Base-by-base conservation (phyloP, 345 rosid genomes). In the Salix exigua region DNA sequence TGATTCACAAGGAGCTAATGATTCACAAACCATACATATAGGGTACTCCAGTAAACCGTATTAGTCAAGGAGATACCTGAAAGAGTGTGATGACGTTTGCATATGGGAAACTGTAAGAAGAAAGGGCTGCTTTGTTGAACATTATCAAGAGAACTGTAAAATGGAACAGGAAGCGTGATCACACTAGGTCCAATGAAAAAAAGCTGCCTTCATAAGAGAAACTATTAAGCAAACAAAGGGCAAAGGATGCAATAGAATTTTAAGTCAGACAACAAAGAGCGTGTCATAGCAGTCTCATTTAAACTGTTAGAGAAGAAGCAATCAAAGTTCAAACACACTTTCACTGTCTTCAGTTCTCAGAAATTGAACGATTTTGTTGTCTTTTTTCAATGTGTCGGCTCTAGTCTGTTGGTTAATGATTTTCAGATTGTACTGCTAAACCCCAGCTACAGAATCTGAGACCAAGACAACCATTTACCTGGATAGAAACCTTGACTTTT, bases 91-190 rank as follows among this genome's bases (percentile, higher is more conserved):
- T 86, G 66, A 89, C 85, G 75, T 91, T 91, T 82, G 83, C 91
- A 78, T 80, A 81, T 65, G 90, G 89, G 79, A 91, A 89, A 44
- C 79, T 78, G 78, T 81, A 89, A 50, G 91, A 89, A 82, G 95
- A 91, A 50, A 91, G 88, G 26, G 91, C 91, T 37, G 93, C 91
- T 81, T 91, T 91, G 82, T 89, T 91, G 86, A 91, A 89, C 82
- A 91, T 68, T n/a, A 91, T 81, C 85, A 91, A 85, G 61, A 89
- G 89, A 77, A 91, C 96, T 91, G 89, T 87, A 80, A 2, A 80
- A 65, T 63, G 58, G 73, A 51, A 33, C 61, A 46, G 19, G 71
- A 79, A 76, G 66, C 61, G 73, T 61, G 2, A 72, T 28, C 70
- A 50, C 9, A 70, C n/a, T 23, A 79, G 46, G 40, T 33, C 65